Evolutionary conservation across 2,329 filamentous ascomycete genomes (phyloP).

Genomic region (Ophiocordyceps camponoti-rufipedis): DNA sequence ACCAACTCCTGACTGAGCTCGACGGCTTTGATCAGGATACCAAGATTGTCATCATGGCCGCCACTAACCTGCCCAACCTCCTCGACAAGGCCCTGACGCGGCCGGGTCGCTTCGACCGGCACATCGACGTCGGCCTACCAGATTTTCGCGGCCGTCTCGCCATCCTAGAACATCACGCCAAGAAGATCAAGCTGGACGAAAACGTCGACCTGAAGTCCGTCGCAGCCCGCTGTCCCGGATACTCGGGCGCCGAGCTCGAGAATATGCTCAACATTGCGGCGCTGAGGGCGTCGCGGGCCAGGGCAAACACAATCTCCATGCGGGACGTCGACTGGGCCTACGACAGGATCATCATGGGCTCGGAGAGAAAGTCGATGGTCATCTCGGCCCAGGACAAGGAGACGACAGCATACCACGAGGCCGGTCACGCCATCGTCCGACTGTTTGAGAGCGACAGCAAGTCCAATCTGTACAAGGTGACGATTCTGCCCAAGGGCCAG

Average conservation of each 20-base stretch:
- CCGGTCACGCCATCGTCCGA: constrained; percentile 80
- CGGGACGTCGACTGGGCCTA: constrained; percentile 91
- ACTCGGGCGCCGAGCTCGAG: constrained; percentile 89
- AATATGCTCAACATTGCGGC: constrained; percentile 95
- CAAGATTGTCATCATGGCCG: constrained; percentile 87
- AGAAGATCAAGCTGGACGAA: constrained; percentile 64
- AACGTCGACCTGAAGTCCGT: constrained; percentile 74
- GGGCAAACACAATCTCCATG: constrained; percentile 55
- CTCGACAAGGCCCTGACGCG: constrained; percentile 89
- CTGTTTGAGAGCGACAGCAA: constrained; percentile 58
- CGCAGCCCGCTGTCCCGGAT: constrained; percentile 74
- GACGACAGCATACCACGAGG: constrained; percentile 92
- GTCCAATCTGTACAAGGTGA: constrained; percentile 84
- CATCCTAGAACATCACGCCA: constrained; percentile 85
- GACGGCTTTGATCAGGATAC: constrained; percentile 93
- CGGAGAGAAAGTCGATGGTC: constrained; percentile 75
- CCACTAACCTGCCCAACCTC: constrained; percentile 88
- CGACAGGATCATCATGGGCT: constrained; percentile 94
- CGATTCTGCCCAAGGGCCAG: constrained; percentile 79
- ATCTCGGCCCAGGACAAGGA: constrained; percentile 89
- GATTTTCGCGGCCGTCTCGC: constrained; percentile 86
- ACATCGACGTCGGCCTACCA: constrained; percentile 73
- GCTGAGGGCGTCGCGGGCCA: constrained; percentile 80
- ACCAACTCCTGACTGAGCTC: constrained; percentile 89
- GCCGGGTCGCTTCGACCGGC: constrained; percentile 88